Conservation (phyloP, 2,329 filamentous ascomycete species). For the Zopfia rhizophila region DNA sequence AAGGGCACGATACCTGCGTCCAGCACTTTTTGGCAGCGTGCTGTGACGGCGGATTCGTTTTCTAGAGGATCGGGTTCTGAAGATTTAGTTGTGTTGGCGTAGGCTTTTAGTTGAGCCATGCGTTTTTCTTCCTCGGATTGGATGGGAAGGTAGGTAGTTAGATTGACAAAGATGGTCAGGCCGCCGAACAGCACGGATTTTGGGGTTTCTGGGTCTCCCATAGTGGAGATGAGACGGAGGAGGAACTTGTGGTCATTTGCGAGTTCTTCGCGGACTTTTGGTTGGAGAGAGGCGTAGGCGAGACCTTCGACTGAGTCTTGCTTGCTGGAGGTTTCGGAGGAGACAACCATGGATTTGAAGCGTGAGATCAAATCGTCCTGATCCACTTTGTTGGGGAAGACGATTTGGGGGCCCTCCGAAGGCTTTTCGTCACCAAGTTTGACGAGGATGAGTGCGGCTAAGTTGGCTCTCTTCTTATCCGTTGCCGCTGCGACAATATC, state of each 20-base stretch:
- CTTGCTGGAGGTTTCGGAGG: slow-evolving; percentile 66
- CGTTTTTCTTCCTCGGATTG: slow-evolving; percentile 92
- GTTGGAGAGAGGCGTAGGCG: slow-evolving; percentile 88
- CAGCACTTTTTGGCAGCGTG: slow-evolving; percentile 81
- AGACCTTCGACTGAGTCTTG: slow-evolving; percentile 87
- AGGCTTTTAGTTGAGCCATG: slow-evolving; percentile 91
- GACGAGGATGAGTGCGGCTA: slow-evolving; percentile 65
- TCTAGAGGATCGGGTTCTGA: slow-evolving; percentile 73
- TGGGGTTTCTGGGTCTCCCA: slow-evolving; percentile 55
- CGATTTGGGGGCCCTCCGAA: slow-evolving; percentile 41
- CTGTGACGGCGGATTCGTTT: slow-evolving; percentile 77
- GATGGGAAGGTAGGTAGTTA: slow-evolving; percentile 81
- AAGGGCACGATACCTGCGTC: slow-evolving; percentile 81
- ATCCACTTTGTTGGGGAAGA: slow-evolving; percentile 44
- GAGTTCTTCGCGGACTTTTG: slow-evolving; percentile 84
- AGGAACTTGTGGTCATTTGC: slow-evolving; percentile 75
- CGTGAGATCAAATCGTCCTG: slow-evolving; percentile 63
- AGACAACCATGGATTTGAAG: slow-evolving; percentile 72
- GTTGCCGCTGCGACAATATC: slow-evolving; percentile 78
- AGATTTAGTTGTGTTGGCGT: slow-evolving; percentile 83
- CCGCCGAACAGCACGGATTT: slow-evolving; percentile 81
- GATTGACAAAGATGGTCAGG: slow-evolving; percentile 84
- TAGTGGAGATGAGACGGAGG: slow-evolving; percentile 72
- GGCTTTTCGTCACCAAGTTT: slow-evolving; percentile 59
- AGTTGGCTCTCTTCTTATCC: slow-evolving; percentile 64